A percentile compares a stretch with the other conserved stretches of the same genome.
phyloP scores from a whole-genome alignment of 1,284 basidiomycete species.

The Fomitopsis pinicola region DNA sequence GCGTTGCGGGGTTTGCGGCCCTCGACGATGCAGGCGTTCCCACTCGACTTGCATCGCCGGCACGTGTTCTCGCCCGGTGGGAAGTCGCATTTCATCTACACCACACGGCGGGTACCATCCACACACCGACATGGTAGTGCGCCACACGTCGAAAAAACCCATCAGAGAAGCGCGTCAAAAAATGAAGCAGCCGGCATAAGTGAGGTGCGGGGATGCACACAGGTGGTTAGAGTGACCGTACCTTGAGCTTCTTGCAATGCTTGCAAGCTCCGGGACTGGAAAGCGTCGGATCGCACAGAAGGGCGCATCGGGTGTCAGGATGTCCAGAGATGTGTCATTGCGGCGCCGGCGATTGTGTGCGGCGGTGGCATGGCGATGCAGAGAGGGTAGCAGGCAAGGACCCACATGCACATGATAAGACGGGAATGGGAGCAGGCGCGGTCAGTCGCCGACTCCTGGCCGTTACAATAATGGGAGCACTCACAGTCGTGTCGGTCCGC shows the following conservation, averaged over 20 bases:
- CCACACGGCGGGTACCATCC: constrained; percentile 1
- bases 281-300: constrained; percentile 1
- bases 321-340: not conserved
- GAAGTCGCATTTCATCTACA: constrained; percentile 79
- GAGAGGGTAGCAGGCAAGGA: not conserved
- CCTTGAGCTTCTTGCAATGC: constrained; percentile 82
- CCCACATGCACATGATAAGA: not conserved
- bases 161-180: not conserved
- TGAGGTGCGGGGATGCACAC: constrained; percentile 2
- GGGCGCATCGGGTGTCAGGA: not conserved
- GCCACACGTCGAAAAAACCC: not conserved
- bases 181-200: constrained; percentile 1
- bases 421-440: not conserved
- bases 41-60: constrained; percentile 62
- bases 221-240: constrained; percentile 30
- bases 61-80: constrained; percentile 64
- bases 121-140: constrained; percentile 4
- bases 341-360: not conserved
- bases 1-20: constrained; percentile 70
- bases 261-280: constrained; percentile 72
- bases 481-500: constrained; percentile 19
- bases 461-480: constrained; percentile 3
- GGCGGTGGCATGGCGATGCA: not conserved
- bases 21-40: constrained; percentile 75
- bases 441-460: not conserved